Base-by-base conservation (phyloP, 2,329 filamentous ascomycete species). In the Colletotrichum acutatum region DNA sequence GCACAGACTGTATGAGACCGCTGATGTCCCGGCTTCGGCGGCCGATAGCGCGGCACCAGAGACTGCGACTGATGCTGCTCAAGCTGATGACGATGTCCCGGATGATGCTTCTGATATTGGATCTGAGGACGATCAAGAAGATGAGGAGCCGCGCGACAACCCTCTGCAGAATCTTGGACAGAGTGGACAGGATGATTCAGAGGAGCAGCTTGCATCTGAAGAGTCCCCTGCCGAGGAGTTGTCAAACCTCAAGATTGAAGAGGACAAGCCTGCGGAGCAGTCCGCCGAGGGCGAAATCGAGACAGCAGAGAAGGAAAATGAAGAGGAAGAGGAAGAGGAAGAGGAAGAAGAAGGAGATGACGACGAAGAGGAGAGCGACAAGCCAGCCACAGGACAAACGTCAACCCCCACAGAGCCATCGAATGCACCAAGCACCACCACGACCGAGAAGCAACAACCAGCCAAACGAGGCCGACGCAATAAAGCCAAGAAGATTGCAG, bases 401-500 rank as follows among this genome's bases (percentile, higher is more conserved):
- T 61, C 68, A 11, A 74, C 73, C 3, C 59, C 59, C 2, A 28
- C 63, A 14, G 59, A 68, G 14, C 73, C 76, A 2, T 49, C 54
- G 22, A 34, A 68, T 1, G 66, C 72, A 8, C 73, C 75, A 60
- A 72, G 71, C 61, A 68, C 77, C 65, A 82, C 72, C 76, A 82
- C 66, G 78, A 81, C 53, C 78, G 82, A 71, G 79, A 87, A 86
- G 81, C 90, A 86, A 79, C 82, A 75, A 16, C 86, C 82, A 70
- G 78, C 82, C 37, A 93, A 91, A 80, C 91, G 95, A 70, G 95
- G 95, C 34, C 95, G 97, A 81, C 91, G 90, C 71, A 89, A 89
- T 72, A 98, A 97, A 80, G 91, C 92, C 56, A 98, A 97, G 86
- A 97, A 97, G 82, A 91, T 94, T 2, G 94, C 94, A 4, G 86